Evolutionary conservation across 2,329 filamentous ascomycete species (phyloP), one percentile per base, ranked within the genome.

Genomic region (Aureobasidium sp.): DNA sequence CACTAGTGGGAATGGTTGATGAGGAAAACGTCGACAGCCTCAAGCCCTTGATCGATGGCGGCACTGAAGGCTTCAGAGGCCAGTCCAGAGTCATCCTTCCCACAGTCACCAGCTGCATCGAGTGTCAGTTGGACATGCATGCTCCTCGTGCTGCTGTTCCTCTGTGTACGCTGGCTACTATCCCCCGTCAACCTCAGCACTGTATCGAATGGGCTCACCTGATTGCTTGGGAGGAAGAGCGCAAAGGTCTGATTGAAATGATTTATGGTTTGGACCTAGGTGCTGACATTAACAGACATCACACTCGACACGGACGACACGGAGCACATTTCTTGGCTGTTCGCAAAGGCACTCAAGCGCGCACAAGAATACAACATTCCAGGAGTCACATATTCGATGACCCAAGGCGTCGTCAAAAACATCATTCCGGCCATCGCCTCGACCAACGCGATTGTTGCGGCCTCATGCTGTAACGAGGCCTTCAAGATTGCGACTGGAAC

Each of bases 181-280:
- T 98, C 60, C 93, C 93, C 8, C 86, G 93, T 12, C 93, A 98
- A 66, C 93, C 93, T 1, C 90, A 97, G 68, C 93, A 98, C 72
- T 98, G 93, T 68, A 88, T 98, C 64, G 93, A 98, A 72, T 98
- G 93, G 93, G 94, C 93, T 0, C 91, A 97, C 68, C 86, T 97
- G 64, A 96, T 98, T 58, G 93, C 93, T 35, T 98, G 93, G 93
- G 90, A 95, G 57, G 80, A 76, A 62, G 70, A 78, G 63, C 71
- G 76, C 51, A 77, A 77, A 58, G 65, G 63, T 66, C 56, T 14
- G 37, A 17, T 1, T 3, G 19, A 11, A 16, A 10, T 7, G 16
- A 12, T 19, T 10, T 12, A 2, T 6, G 24, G 7, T 16, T 22
- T 7, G 8, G 2, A 17, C 29, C 1, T 1, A 4, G 14, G 16